phyloP scores from a whole-genome alignment of 2,329 filamentous ascomycete species.

The Venturia aucupariae region DNA sequence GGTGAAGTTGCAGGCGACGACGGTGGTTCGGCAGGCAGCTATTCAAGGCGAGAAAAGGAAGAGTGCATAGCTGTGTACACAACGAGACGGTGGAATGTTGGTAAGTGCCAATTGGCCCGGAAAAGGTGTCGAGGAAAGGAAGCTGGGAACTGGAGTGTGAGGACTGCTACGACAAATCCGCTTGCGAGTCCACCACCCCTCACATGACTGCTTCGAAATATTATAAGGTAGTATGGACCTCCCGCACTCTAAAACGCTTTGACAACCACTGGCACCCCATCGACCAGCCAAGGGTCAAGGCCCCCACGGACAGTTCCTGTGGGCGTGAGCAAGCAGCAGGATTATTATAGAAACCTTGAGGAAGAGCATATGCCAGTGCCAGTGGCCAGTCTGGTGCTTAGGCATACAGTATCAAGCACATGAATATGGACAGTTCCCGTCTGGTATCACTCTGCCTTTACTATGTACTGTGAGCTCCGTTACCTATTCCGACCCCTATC shows the following conservation, averaged over 20 bases:
- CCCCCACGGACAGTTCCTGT: constrained; percentile 3
- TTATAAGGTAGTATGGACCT: not conserved
- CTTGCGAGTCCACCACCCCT: not conserved
- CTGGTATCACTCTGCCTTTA: not conserved
- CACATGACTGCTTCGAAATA: not conserved
- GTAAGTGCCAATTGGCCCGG: not conserved
- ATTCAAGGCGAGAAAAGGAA: not conserved
- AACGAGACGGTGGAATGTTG: not conserved
- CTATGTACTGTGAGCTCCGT: too few species aligned
- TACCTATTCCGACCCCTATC: not conserved
- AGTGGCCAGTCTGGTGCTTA: too few species aligned
- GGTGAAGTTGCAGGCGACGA: not conserved
- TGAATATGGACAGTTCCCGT: not conserved
- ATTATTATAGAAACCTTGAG: not conserved
- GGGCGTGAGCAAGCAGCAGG: not conserved
- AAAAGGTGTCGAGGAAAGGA: not conserved
- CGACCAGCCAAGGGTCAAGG: not conserved
- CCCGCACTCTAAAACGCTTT: not conserved
- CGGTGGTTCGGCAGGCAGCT: not conserved
- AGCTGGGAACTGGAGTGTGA: not conserved
- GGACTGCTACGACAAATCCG: not conserved
- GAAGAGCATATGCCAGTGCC: not conserved
- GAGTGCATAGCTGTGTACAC: not conserved
- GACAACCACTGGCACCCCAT: not conserved
- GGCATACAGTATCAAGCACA: too few species aligned